Evolutionary conservation across 2,329 filamentous ascomycete species (phyloP), one percentile per base, ranked within the genome.

Genomic region (Apiospora marii): DNA sequence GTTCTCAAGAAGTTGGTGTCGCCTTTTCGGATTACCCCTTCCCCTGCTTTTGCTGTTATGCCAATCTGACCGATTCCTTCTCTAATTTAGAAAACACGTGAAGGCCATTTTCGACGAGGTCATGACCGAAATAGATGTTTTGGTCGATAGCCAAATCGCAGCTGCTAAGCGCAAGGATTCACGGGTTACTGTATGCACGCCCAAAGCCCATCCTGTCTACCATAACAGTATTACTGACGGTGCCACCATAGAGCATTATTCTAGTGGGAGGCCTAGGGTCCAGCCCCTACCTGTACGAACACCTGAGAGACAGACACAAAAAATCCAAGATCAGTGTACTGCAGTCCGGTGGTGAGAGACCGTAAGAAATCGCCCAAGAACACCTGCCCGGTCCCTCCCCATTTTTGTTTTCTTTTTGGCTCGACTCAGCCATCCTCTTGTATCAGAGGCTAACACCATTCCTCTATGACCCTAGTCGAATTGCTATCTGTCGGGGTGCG

Each of bases 401-500:
- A n/a, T n/a, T n/a, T n/a, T n/a, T n/a, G n/a, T n/a, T n/a, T n/a
- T n/a, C n/a, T n/a, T n/a, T n/a, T n/a, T n/a, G n/a, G n/a, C n/a
- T n/a, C n/a, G n/a, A n/a, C n/a, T n/a, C n/a, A n/a, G n/a, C n/a
- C n/a, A n/a, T n/a, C n/a, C n/a, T n/a, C n/a, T n/a, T n/a, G n/a
- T n/a, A n/a, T n/a, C n/a, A n/a, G n/a, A n/a, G n/a, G n/a, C n/a
- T n/a, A n/a, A n/a, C n/a, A n/a, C n/a, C 6, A n/a, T 22, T 8
- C 1, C 2, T 8, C 6, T n/a, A 22, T 19, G 10, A 8, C 10
- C 10, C 3, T 48, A 48, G 19, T 48, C 46, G 46, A 48, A 6
- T 48, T n/a, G 70, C 70, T 7, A 71, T 71, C 53, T 71, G 70
- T 43, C 10, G 70, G 24, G 70, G 70, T 22, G 70, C 70, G n/a